Evolutionary conservation across 2,329 filamentous ascomycete genomes (phyloP).

Genomic region (Sclerotinia trifoliorum): DNA sequence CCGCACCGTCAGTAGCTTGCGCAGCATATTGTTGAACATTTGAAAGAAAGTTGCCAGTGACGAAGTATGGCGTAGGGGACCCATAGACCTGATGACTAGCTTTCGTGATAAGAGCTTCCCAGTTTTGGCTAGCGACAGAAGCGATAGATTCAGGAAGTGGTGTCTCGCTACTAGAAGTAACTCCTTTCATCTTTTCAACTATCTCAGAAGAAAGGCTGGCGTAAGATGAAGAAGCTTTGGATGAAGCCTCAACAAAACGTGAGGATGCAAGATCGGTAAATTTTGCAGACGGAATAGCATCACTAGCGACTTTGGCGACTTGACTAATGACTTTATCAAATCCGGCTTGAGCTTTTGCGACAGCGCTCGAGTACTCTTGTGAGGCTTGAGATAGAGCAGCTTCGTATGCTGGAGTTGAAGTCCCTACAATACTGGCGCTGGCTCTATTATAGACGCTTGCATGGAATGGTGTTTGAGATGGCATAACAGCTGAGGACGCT

Average conservation of each 20-base stretch:
- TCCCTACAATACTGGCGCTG: constrained; percentile 32
- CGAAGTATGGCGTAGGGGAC: constrained; percentile 38
- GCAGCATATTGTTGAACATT: constrained; percentile 58
- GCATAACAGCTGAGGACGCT: constrained; percentile 67
- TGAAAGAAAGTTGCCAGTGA: constrained; percentile 45
- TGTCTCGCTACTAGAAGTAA: constrained; percentile 46
- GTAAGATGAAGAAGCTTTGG: constrained; percentile 47
- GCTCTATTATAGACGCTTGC: constrained; percentile 38
- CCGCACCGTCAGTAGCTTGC: constrained; percentile 60
- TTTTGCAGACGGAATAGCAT: constrained; percentile 42
- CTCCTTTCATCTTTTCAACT: constrained; percentile 40
- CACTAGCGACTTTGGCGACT: constrained; percentile 38
- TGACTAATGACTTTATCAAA: constrained; percentile 38
- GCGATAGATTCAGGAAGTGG: constrained; percentile 52
- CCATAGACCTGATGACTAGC: constrained; percentile 40
- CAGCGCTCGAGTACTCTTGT: constrained; percentile 32
- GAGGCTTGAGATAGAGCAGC: constrained; percentile 31
- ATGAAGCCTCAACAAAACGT: constrained; percentile 46
- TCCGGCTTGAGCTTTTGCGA: constrained; percentile 14
- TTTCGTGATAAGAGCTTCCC: constrained; percentile 39
- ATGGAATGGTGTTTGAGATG: constrained; percentile 54
- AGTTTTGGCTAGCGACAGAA: constrained; percentile 47
- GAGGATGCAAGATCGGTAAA: constrained; percentile 46
- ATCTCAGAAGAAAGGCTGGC: constrained; percentile 59
- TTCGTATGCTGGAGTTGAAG: constrained; percentile 31